Evolutionary conservation across 306 rosid genomes (phyloP), one percentile per base, ranked within the genome.

Genomic region (Cicer cuneatum): DNA sequence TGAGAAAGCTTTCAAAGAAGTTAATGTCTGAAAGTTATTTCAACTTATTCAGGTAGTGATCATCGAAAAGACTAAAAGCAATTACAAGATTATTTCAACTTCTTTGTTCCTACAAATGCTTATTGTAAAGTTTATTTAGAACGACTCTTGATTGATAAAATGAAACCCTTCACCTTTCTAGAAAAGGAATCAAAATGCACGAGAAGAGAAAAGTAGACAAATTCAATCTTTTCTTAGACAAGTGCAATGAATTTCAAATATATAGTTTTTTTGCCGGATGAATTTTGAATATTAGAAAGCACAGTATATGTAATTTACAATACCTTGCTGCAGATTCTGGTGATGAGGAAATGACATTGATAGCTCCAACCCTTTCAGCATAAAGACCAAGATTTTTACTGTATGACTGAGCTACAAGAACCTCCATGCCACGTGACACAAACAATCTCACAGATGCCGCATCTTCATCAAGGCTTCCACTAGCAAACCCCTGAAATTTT

Each of bases 361-460:
- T 92, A 62, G 99, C 99, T 73, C 99, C 99, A 73, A 94, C 86
- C 81, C 99, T 94, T 87, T 94, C 99, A 11, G 99, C 90, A 81
- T 94, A 94, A 37, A 94, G 97, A 61, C 97, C 99, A n/a, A 94
- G 91, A 67, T 94, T 94, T 83, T 94, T 94, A 74, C 99, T 94
- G 82, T 94, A 94, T 18, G 99, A 94, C 83, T 94, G 99, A 73
- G 96, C 99, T 16, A 94, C 89, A 65, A 94, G 87, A 72, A 92
- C 86, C 85, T 94, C 99, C 91, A 92, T 74, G 51, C 96, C 97
- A 67, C 96, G 92, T 49, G 90, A 83, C 58, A 89, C 96, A 86
- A 94, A 94, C 82, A 87, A 78, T 87, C 99, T 85, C 83, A 94
- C 97, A 45, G 97, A 88, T 9, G 93, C 72, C 61, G 97, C 96